phyloP scores from a whole-genome alignment of 2,329 filamentous ascomycete genomes.

The Scleromitrula shiraiana region DNA sequence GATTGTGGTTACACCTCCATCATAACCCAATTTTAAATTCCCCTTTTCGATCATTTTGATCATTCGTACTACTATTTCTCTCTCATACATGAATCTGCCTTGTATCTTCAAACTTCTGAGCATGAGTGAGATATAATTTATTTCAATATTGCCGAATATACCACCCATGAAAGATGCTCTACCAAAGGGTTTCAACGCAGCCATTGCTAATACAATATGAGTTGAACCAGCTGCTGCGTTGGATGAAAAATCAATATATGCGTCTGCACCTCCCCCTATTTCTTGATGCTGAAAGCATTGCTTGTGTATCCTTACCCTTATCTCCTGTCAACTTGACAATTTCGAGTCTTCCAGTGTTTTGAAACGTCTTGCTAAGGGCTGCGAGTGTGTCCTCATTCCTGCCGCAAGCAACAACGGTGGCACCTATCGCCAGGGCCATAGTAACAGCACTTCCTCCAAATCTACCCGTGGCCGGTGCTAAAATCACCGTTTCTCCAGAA shows the following conservation, averaged over 20 bases:
- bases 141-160: constrained; percentile 9
- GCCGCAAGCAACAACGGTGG: constrained; percentile 41
- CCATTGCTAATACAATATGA: constrained; percentile 9
- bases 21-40: constrained; percentile 13
- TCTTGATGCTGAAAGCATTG: constrained; percentile 1
- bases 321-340: constrained; percentile 9
- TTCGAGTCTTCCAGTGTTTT: background rate
- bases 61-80: constrained; percentile 6
- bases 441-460: constrained; percentile 38
- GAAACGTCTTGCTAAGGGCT: background rate
- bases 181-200: constrained; percentile 7
- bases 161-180: constrained; percentile 11
- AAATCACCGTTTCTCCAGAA: constrained; percentile 39
- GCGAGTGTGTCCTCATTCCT: constrained; percentile 33
- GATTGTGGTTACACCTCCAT: constrained; percentile 4
- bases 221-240: constrained; percentile 6
- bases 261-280: constrained; percentile 10
- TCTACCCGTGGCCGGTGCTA: constrained; percentile 38
- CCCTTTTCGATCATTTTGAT: constrained; percentile 13
- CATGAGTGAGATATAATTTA: constrained; percentile 9
- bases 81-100: constrained; percentile 11
- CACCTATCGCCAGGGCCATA: constrained; percentile 40
- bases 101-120: constrained; percentile 8
- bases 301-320: constrained; percentile 1
- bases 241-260: constrained; percentile 15